Conservation (phyloP, 305 asterid species). For the Fraxinus platypoda region DNA sequence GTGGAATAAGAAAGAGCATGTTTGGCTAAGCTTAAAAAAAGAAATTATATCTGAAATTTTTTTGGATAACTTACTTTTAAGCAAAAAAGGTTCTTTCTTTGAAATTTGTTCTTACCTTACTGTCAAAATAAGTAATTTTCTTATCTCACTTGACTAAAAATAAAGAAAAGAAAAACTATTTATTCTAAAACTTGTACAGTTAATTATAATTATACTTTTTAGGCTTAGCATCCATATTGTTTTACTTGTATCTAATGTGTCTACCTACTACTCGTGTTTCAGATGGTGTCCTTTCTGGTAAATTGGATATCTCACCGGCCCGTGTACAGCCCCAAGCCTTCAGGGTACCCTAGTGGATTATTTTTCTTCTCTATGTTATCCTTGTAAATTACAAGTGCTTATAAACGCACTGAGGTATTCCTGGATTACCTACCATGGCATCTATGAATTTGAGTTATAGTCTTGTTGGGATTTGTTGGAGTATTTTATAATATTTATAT, state of each 20-base stretch:
- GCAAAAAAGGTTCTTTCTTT: background rate
- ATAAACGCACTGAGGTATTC: background rate
- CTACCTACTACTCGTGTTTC: slow-evolving; percentile 29
- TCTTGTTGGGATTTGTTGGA: background rate
- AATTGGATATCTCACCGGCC: slow-evolving; percentile 18
- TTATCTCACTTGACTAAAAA: background rate
- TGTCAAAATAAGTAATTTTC: background rate
- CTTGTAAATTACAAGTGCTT: background rate
- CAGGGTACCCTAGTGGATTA: background rate
- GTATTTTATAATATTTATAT: background rate
- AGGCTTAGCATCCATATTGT: background rate
- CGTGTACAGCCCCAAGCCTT: background rate
- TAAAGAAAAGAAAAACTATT: background rate
- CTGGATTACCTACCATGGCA: background rate
- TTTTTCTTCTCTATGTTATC: background rate
- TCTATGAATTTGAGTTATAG: background rate
- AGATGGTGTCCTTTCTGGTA: slow-evolving; percentile 99
- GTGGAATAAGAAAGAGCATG: background rate
- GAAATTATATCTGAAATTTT: background rate
- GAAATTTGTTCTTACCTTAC: background rate
- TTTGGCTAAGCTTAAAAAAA: background rate
- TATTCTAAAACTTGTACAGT: background rate
- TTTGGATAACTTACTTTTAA: background rate
- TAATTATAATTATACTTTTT: background rate
- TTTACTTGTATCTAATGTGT: slow-evolving; percentile 14